These are phyloP conservation scores for Chrysosporium queenslandicum DNA, from an alignment of 2,329 filamentous ascomycete genomes.

Conservation along the genomic window DNA sequence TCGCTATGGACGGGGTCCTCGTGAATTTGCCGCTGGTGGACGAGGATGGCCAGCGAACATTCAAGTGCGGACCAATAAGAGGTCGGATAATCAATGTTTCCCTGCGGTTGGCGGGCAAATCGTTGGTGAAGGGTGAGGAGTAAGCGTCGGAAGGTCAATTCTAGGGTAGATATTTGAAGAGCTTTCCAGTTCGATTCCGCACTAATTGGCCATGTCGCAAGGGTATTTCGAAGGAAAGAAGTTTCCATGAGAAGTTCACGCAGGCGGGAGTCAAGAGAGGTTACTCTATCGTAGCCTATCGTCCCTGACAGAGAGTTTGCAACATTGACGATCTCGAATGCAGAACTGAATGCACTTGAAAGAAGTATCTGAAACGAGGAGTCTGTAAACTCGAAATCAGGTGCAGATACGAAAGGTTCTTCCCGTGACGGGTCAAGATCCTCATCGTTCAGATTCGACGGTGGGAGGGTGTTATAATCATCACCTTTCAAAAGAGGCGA, in stretches of 20 bases:
- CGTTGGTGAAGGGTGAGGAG: constrained; percentile 23
- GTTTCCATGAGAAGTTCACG: constrained; percentile 14
- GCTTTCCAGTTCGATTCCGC: constrained; percentile 12
- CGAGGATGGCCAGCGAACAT: constrained; percentile 24
- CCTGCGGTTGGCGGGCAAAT: constrained; percentile 20
- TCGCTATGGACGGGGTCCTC: constrained; percentile 15
- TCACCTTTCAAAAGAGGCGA: constrained; percentile 28
- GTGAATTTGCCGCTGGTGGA: constrained; percentile 22
- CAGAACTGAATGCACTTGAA: constrained; percentile 20
- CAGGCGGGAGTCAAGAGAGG: constrained; percentile 15
- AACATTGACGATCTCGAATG: constrained; percentile 14
- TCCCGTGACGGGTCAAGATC: constrained; percentile 26
- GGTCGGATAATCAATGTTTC: constrained; percentile 19
- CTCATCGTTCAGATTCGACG: constrained; percentile 35
- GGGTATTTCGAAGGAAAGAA: constrained; percentile 3
- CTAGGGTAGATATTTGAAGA: constrained; percentile 17
- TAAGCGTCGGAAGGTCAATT: constrained; percentile 25
- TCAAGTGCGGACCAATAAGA: constrained; percentile 29
- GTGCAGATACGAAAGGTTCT: background rate
- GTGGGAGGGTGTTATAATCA: constrained; percentile 32
- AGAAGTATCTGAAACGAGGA: constrained; percentile 29
- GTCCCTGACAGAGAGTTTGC: constrained; percentile 17
- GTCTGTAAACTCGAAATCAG: constrained; percentile 23
- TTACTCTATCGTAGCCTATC: constrained; percentile 15
- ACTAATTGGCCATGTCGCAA: background rate